Base-by-base conservation (phyloP, 768 basidiomycete species). In the Gloeopeniophorella convolvens region DNA sequence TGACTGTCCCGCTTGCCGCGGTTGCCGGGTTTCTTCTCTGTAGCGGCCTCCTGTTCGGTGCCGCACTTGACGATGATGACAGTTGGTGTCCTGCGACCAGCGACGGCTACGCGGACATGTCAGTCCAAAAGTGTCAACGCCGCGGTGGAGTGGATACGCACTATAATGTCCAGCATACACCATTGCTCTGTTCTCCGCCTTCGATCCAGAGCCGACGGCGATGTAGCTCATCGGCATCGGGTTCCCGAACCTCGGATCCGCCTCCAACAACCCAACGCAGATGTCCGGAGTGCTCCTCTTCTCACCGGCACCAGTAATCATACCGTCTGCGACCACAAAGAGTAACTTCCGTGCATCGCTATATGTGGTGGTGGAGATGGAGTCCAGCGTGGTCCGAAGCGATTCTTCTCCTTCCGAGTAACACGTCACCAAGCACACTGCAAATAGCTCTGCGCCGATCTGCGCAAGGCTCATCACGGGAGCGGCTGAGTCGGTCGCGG, bases 91-190 rank as follows among this genome's bases (percentile, higher is more conserved):
- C 93, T 85, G 60, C 87, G 85, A 42, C 92, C 92, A 40, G 84
- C 83, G 56, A 86, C 79, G 55, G 83, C 87, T 85, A 51, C 44
- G 55, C 20, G 59, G 33, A 40, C 4, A 40, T n/a, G 42, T 42
- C 28, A 13, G 40, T 11, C 48, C 18, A 31, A 3, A 16, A 5
- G 35, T 7, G 21, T 34, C 3, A 20, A 23, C 9, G 36, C 24
- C 40, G 4, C 4, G 9, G 16, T 3, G 37, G 26, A 30, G 55
- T 31, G 41, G 45, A 31, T 27, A 78, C 91, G 64, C 66, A 94
- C 92, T 89, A 68, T 98, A 97, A 72, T 99, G 95, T n/a, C 96
- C 96, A 44, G 96, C 96, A 72, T 99, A 98, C 16, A 98, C 89
- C 89, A 96, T 89, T 6, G 95, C 95, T 47, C 92, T 78, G 60